Evolutionary conservation across 176 grass and related monocot species (phyloP).

Genomic region (Areca catechu): DNA sequence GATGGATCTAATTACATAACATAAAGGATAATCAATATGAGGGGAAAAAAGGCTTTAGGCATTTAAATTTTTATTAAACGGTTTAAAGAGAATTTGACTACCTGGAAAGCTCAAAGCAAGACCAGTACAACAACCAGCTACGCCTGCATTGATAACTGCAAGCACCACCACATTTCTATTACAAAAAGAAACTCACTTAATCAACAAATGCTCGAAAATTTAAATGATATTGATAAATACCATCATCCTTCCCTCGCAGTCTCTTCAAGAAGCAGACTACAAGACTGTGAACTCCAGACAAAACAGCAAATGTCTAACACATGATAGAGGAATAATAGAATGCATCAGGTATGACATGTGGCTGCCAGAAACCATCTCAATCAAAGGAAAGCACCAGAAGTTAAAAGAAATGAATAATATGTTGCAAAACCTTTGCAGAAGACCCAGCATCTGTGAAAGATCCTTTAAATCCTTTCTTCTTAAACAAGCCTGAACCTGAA

Average conservation of each 20-base stretch:
- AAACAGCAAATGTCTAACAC: conserved; percentile 80
- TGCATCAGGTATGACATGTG: not conserved
- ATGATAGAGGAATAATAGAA: conserved; percentile 16
- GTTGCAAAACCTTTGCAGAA: conserved; percentile 69
- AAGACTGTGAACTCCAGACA: conserved; percentile 89
- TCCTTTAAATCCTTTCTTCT: conserved; percentile 78
- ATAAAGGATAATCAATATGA: too few species aligned
- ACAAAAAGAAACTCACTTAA: conserved; percentile 11
- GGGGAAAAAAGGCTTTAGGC: too few species aligned
- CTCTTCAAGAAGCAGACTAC: conserved; percentile 76
- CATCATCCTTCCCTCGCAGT: conserved; percentile 90
- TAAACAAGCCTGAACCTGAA: conserved; percentile 78
- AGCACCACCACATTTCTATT: conserved; percentile 17
- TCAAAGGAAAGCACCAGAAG: not conserved
- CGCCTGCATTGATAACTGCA: conserved; percentile 70
- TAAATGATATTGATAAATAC: conserved; percentile 22
- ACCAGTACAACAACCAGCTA: conserved; percentile 90
- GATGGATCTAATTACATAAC: too few species aligned
- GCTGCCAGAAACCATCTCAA: not conserved
- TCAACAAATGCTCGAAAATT: not conserved
- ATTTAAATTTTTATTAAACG: too few species aligned
- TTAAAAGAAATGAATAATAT: not conserved
- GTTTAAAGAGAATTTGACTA: conserved; percentile 14
- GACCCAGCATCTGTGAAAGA: conserved; percentile 70
- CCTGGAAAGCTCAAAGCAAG: conserved; percentile 93